A percentile compares a stretch with the other conserved stretches of the same genome.
These are phyloP conservation scores for Fusarium equiseti DNA, from an alignment of 2,329 filamentous ascomycete species.

Conservation along the genomic window DNA sequence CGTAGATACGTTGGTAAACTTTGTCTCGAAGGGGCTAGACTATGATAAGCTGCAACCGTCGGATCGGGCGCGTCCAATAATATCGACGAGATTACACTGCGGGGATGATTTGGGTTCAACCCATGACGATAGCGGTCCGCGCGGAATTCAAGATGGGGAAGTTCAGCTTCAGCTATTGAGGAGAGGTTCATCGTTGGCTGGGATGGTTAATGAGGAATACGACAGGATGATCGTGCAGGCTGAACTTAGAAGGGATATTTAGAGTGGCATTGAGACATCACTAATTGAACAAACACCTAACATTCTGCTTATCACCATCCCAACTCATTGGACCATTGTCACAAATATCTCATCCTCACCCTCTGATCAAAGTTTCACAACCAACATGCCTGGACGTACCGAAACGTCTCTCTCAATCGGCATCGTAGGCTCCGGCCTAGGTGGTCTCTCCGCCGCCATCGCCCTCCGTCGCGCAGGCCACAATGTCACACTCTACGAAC, in stretches of 20 bases:
- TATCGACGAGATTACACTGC: neutral
- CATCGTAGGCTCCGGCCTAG: constrained; percentile 62
- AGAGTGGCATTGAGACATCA: neutral
- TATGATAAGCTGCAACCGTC: constrained; percentile 22
- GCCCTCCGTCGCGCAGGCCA: constrained; percentile 66
- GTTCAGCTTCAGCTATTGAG: neutral
- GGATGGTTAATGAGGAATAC: neutral
- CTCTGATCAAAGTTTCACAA: too few relatives aligned
- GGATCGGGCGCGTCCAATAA: constrained; percentile 14
- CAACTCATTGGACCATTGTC: neutral
- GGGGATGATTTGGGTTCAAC: neutral
- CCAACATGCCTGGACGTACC: constrained; percentile 15
- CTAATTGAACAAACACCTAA: neutral
- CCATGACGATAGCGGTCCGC: constrained; percentile 19
- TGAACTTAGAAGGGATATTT: neutral
- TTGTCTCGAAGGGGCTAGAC: constrained; percentile 5
- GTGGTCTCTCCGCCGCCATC: constrained; percentile 65
- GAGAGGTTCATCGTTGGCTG: neutral
- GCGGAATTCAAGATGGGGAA: neutral
- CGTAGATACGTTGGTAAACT: constrained; percentile 15
- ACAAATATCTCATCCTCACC: too few relatives aligned
- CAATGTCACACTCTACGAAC: constrained; percentile 64
- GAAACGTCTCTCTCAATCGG: constrained; percentile 20
- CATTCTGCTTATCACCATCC: neutral
- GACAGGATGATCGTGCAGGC: neutral